Evolutionary conservation across 805 yeast species (phyloP).

Genomic region (Candida glaebosa): DNA sequence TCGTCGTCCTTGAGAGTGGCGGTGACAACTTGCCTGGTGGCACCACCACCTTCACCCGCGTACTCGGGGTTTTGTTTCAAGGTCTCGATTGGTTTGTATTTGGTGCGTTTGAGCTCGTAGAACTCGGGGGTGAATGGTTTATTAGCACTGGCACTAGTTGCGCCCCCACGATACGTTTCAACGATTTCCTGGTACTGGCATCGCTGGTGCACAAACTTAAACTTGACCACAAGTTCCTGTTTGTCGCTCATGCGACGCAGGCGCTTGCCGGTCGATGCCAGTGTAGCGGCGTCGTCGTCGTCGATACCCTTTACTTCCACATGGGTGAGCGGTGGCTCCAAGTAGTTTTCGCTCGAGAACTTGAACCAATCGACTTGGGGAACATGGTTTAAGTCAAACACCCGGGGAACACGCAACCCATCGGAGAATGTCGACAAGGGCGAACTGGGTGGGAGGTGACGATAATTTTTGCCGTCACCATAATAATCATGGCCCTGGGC

Average conservation of each 20-base stretch:
- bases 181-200: background rate
- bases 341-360: background rate
- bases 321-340: background rate
- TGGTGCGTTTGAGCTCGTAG: conserved; percentile 4
- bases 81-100: conserved; percentile 10
- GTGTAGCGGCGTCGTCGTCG: background rate
- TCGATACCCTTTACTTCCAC: background rate
- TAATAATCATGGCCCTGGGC: background rate
- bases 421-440: background rate
- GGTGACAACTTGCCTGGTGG: background rate
- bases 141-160: conserved; percentile 4
- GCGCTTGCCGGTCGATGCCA: background rate
- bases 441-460: background rate
- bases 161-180: conserved; percentile 6
- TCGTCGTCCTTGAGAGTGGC: background rate
- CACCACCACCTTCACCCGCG: background rate
- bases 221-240: background rate
- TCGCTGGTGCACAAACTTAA: background rate
- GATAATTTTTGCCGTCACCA: background rate
- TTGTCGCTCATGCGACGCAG: background rate
- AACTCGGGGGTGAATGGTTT: conserved; percentile 9
- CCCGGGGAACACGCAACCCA: background rate
- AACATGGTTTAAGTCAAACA: background rate
- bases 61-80: conserved; percentile 10
- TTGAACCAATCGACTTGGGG: background rate